Percentiles rank a stretch among this genome's conserved stretches.
Evolutionary conservation across 441 rosid genomes (phyloP).

Genomic region (Adansonia grandidieri): DNA sequence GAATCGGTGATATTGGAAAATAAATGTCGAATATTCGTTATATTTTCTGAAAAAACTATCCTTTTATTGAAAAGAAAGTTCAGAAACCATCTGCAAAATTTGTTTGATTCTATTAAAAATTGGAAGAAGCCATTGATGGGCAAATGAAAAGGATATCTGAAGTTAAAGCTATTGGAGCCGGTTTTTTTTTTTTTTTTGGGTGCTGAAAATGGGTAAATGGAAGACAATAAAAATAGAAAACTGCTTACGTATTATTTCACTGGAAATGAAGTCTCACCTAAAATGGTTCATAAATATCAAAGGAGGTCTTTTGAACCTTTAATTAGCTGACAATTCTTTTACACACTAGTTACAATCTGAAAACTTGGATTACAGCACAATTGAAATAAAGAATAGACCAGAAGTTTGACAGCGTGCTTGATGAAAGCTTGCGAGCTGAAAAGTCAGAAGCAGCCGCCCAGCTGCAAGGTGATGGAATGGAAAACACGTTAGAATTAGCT

Average conservation of each 20-base stretch:
- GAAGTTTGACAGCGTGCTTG: background rate
- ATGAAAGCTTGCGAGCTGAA: background rate
- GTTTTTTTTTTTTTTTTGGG: no score
- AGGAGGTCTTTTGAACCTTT: background rate
- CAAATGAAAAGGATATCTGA: no score
- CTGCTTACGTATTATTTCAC: background rate
- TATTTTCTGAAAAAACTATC: no score
- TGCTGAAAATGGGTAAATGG: no score
- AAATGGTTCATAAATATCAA: background rate
- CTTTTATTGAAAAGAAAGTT: no score
- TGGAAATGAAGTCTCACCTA: background rate
- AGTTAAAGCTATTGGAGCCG: no score
- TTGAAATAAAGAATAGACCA: background rate
- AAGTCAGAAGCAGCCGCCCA: conserved; percentile 53
- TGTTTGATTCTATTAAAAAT: no score
- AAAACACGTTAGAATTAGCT: background rate
- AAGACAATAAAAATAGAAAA: background rate
- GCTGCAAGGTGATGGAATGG: conserved; percentile 37
- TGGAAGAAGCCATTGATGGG: no score
- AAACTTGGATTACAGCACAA: background rate
- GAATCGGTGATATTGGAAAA: no score
- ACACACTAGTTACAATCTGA: background rate
- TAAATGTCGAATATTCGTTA: no score
- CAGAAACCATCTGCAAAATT: no score
- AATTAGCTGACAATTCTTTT: background rate